Percentiles rank a stretch among this genome's conserved stretches.
phyloP scores from a whole-genome alignment of 352 stramenopile genomes.

The Phytopythium mirpurense region DNA sequence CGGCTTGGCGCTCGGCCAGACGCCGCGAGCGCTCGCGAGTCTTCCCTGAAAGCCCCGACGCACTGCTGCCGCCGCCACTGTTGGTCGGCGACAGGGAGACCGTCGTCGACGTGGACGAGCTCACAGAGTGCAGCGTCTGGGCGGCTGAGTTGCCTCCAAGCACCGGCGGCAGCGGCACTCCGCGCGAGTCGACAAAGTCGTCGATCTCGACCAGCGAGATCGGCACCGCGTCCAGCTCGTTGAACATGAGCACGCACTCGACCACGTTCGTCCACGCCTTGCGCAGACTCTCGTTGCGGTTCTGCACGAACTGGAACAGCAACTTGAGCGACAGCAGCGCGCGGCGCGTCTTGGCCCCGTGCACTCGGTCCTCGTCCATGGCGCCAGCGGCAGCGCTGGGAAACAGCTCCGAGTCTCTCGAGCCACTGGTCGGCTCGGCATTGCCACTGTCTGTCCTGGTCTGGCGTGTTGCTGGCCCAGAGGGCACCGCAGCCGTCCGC shows the following conservation, averaged over 20 bases:
- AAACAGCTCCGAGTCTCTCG: slow-evolving; percentile 5
- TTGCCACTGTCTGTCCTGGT: slow-evolving; percentile 16
- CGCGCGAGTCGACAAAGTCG: slow-evolving; percentile 81
- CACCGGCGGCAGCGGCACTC: slow-evolving; percentile 74
- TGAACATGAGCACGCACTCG: slow-evolving; percentile 87
- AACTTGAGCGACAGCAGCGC: slow-evolving; percentile 73
- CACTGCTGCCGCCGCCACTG: slow-evolving; percentile 8
- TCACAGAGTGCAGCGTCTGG: slow-evolving; percentile 23
- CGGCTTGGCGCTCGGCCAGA: slow-evolving; percentile 74
- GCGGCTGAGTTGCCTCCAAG: slow-evolving; percentile 23
- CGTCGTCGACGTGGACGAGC: slow-evolving; percentile 18
- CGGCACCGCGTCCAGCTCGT: slow-evolving; percentile 79
- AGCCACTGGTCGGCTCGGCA: background rate
- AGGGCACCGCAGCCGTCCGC: slow-evolving; percentile 8
- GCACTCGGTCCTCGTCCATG: slow-evolving; percentile 58
- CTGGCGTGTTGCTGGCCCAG: background rate
- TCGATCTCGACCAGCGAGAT: slow-evolving; percentile 87
- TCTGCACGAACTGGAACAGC: slow-evolving; percentile 83
- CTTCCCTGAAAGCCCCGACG: slow-evolving; percentile 51
- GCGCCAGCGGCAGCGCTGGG: background rate
- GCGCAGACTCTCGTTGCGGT: slow-evolving; percentile 68
- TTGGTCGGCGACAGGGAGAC: slow-evolving; percentile 4
- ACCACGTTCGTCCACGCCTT: slow-evolving; percentile 80
- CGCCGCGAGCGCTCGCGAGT: slow-evolving; percentile 70
- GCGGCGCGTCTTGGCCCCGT: slow-evolving; percentile 70